These are phyloP conservation scores for Paramecium octaurelia DNA, from an alignment of 73 alveolate genomes.

Conservation along the genomic window DNA sequence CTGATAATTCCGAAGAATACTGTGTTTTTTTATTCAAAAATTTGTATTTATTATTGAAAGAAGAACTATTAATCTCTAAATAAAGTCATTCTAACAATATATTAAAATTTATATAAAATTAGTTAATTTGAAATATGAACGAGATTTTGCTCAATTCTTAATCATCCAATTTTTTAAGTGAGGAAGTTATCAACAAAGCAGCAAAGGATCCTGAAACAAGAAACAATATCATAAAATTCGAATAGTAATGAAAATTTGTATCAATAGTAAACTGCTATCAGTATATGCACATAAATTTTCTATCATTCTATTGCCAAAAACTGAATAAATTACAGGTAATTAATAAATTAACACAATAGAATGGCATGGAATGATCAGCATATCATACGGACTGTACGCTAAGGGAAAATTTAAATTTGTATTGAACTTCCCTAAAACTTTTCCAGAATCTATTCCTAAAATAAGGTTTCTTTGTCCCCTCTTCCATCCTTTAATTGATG, in stretches of 20 bases:
- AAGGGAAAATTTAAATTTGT: constrained; percentile 25
- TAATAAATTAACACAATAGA: neutral
- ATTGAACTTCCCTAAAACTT: neutral
- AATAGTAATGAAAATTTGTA: neutral
- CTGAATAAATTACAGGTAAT: constrained; percentile 3
- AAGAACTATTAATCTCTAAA: neutral
- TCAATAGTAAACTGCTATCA: constrained; percentile 28
- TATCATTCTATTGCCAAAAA: neutral
- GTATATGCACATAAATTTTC: constrained; percentile 49
- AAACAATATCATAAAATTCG: constrained; percentile 10
- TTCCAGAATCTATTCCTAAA: constrained; percentile 14
- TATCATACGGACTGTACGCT: constrained; percentile 4
- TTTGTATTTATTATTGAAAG: neutral
- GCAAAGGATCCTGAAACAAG: neutral
- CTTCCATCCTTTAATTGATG: constrained; percentile 13
- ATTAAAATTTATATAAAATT: neutral
- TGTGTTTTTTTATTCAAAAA: neutral
- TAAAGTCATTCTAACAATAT: neutral
- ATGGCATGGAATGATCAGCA: constrained; percentile 38
- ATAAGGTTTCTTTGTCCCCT: neutral
- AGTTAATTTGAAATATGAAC: neutral
- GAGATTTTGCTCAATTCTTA: neutral
- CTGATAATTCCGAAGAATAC: neutral
- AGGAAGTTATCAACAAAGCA: neutral
- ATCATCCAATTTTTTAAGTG: constrained; percentile 24